Evolutionary conservation across 139 green algal genomes (phyloP).

Genomic region (Chlamydomonas sphaeroides): DNA sequence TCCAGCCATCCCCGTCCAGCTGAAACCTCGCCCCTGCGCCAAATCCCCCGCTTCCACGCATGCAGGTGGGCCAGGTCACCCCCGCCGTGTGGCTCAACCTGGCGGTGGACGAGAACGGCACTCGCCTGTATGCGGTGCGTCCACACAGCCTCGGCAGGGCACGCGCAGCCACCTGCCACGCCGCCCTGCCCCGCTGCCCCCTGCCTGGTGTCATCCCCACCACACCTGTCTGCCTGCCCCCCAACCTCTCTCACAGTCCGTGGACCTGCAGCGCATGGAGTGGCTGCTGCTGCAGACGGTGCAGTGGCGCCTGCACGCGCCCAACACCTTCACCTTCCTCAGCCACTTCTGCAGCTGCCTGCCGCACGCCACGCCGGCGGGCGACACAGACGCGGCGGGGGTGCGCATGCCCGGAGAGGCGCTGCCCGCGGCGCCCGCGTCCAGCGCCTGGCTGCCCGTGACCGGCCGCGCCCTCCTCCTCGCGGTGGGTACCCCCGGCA

Average conservation of each 20-base stretch:
- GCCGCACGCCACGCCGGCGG: neutral
- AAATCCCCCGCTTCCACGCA: neutral
- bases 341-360: slow-evolving; percentile 3
- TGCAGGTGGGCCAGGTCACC: neutral
- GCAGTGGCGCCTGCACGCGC: neutral
- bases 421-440: too few relatives aligned
- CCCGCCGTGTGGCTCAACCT: slow-evolving; percentile 3
- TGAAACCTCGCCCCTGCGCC: neutral
- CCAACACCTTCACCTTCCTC: slow-evolving; percentile 24
- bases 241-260: neutral
- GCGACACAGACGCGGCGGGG: too few relatives aligned
- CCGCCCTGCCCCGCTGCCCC: too few relatives aligned
- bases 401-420: too few relatives aligned
- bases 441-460: neutral
- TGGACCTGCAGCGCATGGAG: slow-evolving; percentile 20
- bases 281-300: slow-evolving; percentile 10
- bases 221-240: neutral
- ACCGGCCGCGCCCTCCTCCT: neutral
- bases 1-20: too few relatives aligned
- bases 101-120: neutral
- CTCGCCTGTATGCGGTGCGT: neutral
- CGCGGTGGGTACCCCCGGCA: neutral
- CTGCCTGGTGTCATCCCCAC: too few relatives aligned
- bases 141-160: too few relatives aligned
- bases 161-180: too few relatives aligned